Conservation (phyloP, 1,139 yeast genomes). For the Barnettozyma hawaiiensis region DNA sequence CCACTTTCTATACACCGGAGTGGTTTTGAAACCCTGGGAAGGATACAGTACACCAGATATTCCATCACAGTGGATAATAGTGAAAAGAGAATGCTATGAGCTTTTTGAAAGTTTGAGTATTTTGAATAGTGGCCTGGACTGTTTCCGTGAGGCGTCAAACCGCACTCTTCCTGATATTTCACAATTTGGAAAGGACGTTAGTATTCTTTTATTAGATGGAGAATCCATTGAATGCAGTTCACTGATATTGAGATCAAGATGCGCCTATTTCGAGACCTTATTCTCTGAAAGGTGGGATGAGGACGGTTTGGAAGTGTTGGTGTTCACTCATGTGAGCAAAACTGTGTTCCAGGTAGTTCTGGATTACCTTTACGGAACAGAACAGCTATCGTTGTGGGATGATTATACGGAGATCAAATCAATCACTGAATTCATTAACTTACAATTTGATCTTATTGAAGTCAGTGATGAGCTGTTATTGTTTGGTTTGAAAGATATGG, state of each 20-base stretch:
- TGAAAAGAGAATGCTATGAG: constrained; percentile 22
- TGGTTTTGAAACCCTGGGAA: constrained; percentile 37
- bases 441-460: constrained; percentile 53
- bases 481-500: constrained; percentile 50
- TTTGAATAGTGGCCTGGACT: constrained; percentile 24
- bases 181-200: constrained; percentile 26
- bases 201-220: constrained; percentile 39
- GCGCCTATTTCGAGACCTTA: constrained; percentile 59
- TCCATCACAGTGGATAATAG: constrained; percentile 18
- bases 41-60: constrained; percentile 19
- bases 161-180: constrained; percentile 12
- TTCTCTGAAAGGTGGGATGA: constrained; percentile 52
- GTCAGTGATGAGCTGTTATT: constrained; percentile 62
- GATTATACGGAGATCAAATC: constrained; percentile 28
- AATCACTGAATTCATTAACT: constrained; percentile 45
- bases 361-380: constrained; percentile 53
- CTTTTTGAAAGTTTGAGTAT: constrained; percentile 21
- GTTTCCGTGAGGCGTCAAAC: constrained; percentile 11
- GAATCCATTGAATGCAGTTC: constrained; percentile 39
- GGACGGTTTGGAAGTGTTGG: constrained; percentile 24
- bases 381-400: constrained; percentile 42
- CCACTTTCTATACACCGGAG: constrained; percentile 46
- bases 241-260: constrained; percentile 46
- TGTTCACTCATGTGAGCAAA: constrained; percentile 40
- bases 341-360: constrained; percentile 48